Evolutionary conservation across 2,329 filamentous ascomycete species (phyloP), one percentile per base, ranked within the genome.

Genomic region (Aspergillus sclerotialis): DNA sequence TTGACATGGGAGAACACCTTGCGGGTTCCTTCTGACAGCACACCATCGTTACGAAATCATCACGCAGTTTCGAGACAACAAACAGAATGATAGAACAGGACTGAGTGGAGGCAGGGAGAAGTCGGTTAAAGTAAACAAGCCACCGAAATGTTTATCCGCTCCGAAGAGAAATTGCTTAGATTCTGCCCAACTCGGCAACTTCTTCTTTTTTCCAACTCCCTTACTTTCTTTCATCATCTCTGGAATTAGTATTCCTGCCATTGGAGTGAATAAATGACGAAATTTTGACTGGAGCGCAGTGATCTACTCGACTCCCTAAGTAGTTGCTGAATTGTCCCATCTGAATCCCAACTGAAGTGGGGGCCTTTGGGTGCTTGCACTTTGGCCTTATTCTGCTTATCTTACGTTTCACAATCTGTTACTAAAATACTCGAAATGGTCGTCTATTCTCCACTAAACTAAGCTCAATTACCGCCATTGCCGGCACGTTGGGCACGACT

Each of bases 381-480:
- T 8, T n/a, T 7, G 26, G 13, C 26, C 5, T 28, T 7, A n/a
- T 27, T 27, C 12, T 28, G 10, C 13, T 10, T 28, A 7, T 28
- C 12, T 28, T 13, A 14, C 9, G 11, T 10, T 14, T 28, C 13
- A 3, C 26, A n/a, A 7, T 11, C 13, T 24, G 23, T n/a, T 24
- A n/a, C 28, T 14, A 15, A 9, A 16, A 13, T 11, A 13, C 28
- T 11, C 9, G 19, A 10, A 6, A 10, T 23, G 19, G 6, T 23
- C 19, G 19, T 10, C 7, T 23, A 6, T 23, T 23, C 19, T 23
- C 19, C 19, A 23, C 19, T 23, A 10, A 23, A 6, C 19, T 23
- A 10, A 7, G 19, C 19, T 23, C 19, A 6, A 23, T 51, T 52
- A 44, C 46, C 46, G 48, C 43, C 37, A 21, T 42, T 42, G 33